phyloP scores from a whole-genome alignment of 192 early-diverging fungal genomes.

The Funneliformis mosseae region DNA sequence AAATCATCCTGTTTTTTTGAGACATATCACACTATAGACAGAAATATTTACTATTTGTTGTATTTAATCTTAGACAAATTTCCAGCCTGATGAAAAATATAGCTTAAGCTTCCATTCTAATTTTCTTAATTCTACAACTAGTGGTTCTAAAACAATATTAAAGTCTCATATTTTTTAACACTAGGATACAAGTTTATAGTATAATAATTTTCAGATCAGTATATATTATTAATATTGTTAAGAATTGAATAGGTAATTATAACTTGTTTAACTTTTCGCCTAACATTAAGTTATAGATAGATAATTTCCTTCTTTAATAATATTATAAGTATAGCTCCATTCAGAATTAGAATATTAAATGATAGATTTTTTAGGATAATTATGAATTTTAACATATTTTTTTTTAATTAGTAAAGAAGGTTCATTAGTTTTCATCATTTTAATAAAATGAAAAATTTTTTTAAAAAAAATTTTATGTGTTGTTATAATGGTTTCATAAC shows the following conservation, averaged over 20 bases:
- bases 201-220: not conserved
- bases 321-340: not conserved
- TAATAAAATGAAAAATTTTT: no score
- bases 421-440: no score
- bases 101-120: not conserved
- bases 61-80: not conserved
- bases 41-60: constrained; percentile 7
- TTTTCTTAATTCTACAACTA: not conserved
- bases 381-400: not conserved
- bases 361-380: not conserved
- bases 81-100: not conserved
- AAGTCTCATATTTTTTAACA: not conserved
- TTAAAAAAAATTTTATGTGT: no score
- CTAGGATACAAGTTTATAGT: not conserved
- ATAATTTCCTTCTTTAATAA: not conserved
- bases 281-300: not conserved
- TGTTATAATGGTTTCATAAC: no score
- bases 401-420: no score
- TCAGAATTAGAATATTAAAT: not conserved
- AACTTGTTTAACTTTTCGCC: not conserved
- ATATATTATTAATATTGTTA: not conserved
- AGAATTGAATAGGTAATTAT: not conserved
- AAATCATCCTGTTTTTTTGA: no score
- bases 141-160: not conserved
- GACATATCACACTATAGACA: no score